Conservation (phyloP, 306 rosid species). For the Gastrolobium villosum region DNA sequence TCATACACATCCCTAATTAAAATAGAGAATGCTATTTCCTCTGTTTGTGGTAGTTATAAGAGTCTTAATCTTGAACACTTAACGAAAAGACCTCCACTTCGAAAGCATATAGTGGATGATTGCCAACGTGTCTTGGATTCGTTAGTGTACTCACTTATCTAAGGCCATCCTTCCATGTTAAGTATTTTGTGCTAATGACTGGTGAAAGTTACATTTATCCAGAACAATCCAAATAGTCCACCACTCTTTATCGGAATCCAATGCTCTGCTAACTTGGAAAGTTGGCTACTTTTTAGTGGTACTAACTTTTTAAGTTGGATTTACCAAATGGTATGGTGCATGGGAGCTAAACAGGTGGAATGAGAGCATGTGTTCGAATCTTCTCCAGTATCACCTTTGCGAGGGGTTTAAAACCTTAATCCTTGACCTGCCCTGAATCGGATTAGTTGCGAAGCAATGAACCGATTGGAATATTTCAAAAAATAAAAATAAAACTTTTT, state of each 20-base stretch:
- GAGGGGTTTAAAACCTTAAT: no score
- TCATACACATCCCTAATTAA: no score
- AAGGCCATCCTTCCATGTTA: constrained; percentile 26
- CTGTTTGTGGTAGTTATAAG: constrained; percentile 34
- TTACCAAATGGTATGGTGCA: no score
- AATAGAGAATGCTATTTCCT: constrained; percentile 40
- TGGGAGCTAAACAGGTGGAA: no score
- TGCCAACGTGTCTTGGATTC: constrained; percentile 22
- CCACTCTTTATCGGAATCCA: constrained; percentile 54
- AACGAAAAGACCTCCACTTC: constrained; percentile 19
- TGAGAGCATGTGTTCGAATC: no score
- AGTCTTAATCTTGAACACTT: constrained; percentile 25
- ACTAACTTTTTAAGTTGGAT: constrained; percentile 44
- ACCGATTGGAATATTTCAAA: no score
- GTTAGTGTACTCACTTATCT: background rate
- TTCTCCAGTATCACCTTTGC: no score
- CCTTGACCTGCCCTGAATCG: no score
- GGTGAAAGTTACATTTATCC: constrained; percentile 38
- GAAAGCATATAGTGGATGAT: background rate
- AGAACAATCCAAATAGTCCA: constrained; percentile 48
- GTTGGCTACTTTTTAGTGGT: constrained; percentile 33
- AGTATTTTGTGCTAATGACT: constrained; percentile 37
- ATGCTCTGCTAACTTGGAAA: constrained; percentile 51
- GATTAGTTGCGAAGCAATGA: no score
- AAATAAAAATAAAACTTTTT: no score